These are phyloP conservation scores for Rhodotorula sp. DNA, from an alignment of 1,284 basidiomycete genomes.

Conservation along the genomic window DNA sequence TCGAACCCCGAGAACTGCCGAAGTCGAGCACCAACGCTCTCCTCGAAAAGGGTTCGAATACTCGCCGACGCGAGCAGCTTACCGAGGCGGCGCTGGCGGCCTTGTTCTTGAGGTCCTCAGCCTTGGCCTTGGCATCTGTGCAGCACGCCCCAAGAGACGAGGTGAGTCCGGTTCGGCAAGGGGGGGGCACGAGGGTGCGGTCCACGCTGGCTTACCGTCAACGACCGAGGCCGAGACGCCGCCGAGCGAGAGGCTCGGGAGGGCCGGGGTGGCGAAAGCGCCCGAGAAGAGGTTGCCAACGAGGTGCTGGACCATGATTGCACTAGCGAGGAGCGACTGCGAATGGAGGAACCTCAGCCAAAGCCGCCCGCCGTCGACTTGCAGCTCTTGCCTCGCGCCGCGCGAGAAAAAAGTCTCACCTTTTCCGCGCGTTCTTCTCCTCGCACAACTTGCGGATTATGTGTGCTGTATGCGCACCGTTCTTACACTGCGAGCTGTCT, in stretches of 20 bases:
- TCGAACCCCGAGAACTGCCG: conserved; percentile 16
- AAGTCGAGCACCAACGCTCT: conserved; percentile 1
- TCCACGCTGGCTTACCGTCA: conserved; percentile 29
- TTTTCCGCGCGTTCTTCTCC: not conserved
- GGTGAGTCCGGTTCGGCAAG: not conserved
- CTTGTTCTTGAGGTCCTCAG: conserved; percentile 38
- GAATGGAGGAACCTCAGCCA: not conserved
- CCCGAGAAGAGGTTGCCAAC: conserved; percentile 26
- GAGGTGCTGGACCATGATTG: conserved; percentile 20
- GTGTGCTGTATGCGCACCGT: too few species aligned
- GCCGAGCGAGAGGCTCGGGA: conserved; percentile 36
- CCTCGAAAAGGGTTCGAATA: not conserved
- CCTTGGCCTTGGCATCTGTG: conserved; percentile 42
- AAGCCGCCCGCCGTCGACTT: not conserved
- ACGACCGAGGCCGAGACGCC: conserved; percentile 38
- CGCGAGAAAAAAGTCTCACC: conserved; percentile 1
- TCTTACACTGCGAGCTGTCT: too few species aligned
- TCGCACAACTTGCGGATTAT: not conserved
- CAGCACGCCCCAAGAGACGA: not conserved
- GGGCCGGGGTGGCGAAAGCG: conserved; percentile 32
- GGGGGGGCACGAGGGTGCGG: not conserved
- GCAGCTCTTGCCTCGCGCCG: not conserved
- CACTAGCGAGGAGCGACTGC: not conserved
- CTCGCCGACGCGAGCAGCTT: not conserved
- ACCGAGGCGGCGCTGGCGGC: conserved; percentile 21